These are phyloP conservation scores for Leccinum ponderosum DNA, from an alignment of 1,284 basidiomycete genomes.

Conservation along the genomic window DNA sequence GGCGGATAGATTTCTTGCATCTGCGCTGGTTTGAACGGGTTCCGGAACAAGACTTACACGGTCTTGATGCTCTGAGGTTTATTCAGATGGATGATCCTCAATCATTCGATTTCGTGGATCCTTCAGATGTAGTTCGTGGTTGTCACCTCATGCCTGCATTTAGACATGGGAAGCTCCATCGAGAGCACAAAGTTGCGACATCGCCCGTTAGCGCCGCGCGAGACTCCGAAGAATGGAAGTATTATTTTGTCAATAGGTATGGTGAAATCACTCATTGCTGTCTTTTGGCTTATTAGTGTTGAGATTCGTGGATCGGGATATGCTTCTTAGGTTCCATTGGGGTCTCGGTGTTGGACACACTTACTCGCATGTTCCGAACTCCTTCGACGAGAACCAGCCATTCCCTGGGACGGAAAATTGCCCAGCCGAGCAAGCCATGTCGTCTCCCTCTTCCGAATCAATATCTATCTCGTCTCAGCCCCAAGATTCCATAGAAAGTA, in stretches of 20 bases:
- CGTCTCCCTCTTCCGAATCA: background rate
- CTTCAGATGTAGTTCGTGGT: background rate
- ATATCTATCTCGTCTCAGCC: background rate
- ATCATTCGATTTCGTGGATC: background rate
- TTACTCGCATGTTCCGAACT: background rate
- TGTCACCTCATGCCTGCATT: background rate
- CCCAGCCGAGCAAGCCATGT: background rate
- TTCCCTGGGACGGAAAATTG: background rate
- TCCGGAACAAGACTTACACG: background rate
- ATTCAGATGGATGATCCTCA: background rate
- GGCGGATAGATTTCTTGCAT: background rate
- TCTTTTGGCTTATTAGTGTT: background rate
- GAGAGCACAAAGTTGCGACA: background rate
- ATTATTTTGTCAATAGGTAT: background rate
- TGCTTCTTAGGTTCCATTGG: slow-evolving; percentile 4
- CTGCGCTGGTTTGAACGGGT: background rate
- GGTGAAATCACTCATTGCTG: background rate
- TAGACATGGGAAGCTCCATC: background rate
- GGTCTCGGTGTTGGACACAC: slow-evolving; percentile 8
- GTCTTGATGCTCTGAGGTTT: background rate
- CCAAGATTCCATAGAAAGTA: background rate
- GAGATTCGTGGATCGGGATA: slow-evolving; percentile 13
- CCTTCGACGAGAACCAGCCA: background rate
- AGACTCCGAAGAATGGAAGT: background rate
- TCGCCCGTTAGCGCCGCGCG: too few relatives aligned